A percentile compares a stretch with the other conserved stretches of the same genome.
phyloP scores from a whole-genome alignment of 2,329 filamentous ascomycete genomes.

The Ophiostoma pallidulum region DNA sequence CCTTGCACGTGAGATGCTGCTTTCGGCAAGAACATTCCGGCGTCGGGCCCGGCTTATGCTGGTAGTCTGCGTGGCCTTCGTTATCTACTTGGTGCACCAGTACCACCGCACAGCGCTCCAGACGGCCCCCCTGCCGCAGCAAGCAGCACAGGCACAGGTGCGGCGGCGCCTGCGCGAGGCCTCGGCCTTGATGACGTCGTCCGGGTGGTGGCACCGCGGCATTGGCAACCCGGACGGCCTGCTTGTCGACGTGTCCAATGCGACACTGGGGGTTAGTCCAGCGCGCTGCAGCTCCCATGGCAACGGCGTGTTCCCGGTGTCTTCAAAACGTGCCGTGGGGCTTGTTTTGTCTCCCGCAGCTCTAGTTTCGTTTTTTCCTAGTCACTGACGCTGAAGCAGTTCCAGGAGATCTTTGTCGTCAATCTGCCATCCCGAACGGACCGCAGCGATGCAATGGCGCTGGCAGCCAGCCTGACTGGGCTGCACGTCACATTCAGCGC shows the following conservation, averaged over 20 bases:
- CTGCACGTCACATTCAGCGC: slow-evolving; percentile 37
- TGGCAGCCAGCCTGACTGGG: slow-evolving; percentile 36
- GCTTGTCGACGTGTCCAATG: background rate
- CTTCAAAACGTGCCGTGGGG: too few species aligned
- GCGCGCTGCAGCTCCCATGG: too few species aligned
- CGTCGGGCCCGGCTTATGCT: slow-evolving; percentile 1
- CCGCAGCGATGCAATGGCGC: slow-evolving; percentile 38
- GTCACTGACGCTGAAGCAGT: too few species aligned
- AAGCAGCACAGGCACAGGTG: background rate
- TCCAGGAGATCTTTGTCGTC: slow-evolving; percentile 43
- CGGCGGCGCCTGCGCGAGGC: background rate
- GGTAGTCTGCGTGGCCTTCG: background rate
- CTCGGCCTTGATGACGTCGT: background rate
- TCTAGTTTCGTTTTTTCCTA: too few species aligned
- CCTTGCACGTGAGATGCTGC: background rate
- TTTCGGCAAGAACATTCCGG: background rate
- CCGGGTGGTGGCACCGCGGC: background rate
- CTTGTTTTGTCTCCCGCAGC: background rate
- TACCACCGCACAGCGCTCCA: background rate
- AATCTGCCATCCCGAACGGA: slow-evolving; percentile 42
- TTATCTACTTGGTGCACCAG: background rate
- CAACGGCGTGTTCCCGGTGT: too few species aligned
- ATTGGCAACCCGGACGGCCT: background rate
- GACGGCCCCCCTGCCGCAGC: background rate
- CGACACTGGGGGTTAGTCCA: background rate